Conservation (phyloP, 2,329 filamentous ascomycete genomes). For the Remersonia thermophila region DNA sequence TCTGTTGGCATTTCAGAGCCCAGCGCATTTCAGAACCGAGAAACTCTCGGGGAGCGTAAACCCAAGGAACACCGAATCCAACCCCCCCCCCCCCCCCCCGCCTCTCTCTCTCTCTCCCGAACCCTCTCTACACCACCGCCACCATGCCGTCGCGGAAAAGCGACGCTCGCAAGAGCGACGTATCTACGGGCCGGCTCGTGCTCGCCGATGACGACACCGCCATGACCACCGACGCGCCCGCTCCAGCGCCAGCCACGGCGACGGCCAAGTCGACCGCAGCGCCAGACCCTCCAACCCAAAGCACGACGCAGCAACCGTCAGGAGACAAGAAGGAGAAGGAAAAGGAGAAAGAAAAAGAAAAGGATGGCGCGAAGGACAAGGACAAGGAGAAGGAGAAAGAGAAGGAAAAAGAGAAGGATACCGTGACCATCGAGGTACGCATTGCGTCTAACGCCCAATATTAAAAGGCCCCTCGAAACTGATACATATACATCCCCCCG, state of each 20-base stretch:
- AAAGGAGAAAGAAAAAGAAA: constrained; percentile 19
- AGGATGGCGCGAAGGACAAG: constrained; percentile 22
- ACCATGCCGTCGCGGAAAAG: constrained; percentile 46
- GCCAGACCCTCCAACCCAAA: constrained; percentile 7
- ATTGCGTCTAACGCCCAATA: neutral
- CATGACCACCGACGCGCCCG: constrained; percentile 10
- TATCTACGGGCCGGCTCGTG: constrained; percentile 33
- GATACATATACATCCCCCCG: neutral
- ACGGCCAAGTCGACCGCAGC: neutral
- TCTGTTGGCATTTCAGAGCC: too few species aligned
- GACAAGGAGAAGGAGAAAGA: constrained; percentile 12
- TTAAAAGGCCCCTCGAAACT: neutral
- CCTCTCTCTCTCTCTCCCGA: too few species aligned
- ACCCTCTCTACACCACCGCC: neutral
- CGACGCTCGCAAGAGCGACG: constrained; percentile 32
- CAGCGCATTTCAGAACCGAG: too few species aligned
- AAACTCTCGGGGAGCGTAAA: too few species aligned
- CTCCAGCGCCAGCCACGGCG: constrained; percentile 3
- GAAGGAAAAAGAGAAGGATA: constrained; percentile 25
- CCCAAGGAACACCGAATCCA: neutral
- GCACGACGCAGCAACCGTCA: neutral
- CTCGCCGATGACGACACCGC: constrained; percentile 29
- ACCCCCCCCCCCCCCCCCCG: neutral
- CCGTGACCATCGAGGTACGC: constrained; percentile 41
- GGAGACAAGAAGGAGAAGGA: constrained; percentile 15